Evolutionary conservation across 1,284 basidiomycete genomes (phyloP), one percentile per base, ranked within the genome.

Genomic region (Apiotrichum laibachii): DNA sequence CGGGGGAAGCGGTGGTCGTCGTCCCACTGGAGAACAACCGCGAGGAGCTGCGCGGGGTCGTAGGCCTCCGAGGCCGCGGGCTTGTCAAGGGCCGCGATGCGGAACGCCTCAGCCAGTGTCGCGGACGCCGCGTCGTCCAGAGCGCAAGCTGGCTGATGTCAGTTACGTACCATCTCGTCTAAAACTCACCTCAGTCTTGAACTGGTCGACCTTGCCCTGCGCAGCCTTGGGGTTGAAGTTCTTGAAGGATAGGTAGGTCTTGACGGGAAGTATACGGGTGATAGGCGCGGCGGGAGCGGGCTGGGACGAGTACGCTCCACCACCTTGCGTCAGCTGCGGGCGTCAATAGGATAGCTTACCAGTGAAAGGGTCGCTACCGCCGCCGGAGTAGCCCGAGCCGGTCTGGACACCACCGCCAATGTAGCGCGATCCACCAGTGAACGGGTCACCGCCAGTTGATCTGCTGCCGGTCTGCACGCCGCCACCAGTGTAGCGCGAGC

Each of bases 181-280:
- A 9, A 26, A 5, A 59, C 71, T 57, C 40, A 75, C 77, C 4
- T 60, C 63, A 5, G 72, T 55, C 50, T 83, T 83, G 57, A 97
- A 85, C 72, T 95, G 88, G 53, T 83, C 81, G 22, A 97, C 76
- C 79, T 98, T 98, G 40, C 82, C 82, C 70, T 86, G 87, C 82
- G 95, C 92, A 5, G 91, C 90, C 15, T 81, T 72, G n/a, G 96
- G 83, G 73, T 95, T 97, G 16, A 88, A 89, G 79, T 91, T 88
- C 64, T 88, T 89, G 82, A 97, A 96, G 1, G 83, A 81, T 34
- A 93, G 82, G 47, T 82, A 81, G 40, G 82, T 67, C 61, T 75
- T 73, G 45, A 79, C 74, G 0, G 79, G 77, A 7, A 78, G 62
- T 6, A 84, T 51, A 79, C 76, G 85, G 15, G 72, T 56, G 2